Base-by-base conservation (phyloP, 2,329 filamentous ascomycete genomes). In the Cercospora brassicicola region DNA sequence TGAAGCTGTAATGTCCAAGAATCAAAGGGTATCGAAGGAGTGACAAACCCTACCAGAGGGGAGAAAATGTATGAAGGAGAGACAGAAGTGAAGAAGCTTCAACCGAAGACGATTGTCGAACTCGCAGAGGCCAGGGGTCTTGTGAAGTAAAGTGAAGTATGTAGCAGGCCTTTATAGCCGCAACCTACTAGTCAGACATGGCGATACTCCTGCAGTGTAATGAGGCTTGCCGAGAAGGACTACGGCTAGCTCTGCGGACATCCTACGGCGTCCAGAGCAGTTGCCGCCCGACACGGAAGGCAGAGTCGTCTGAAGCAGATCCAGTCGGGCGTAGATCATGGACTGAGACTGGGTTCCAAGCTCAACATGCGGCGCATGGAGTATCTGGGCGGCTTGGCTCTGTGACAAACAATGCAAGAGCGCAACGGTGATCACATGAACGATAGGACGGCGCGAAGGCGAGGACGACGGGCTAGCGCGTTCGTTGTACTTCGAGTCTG, bases 231-330 rank as follows among this genome's bases (percentile, higher is more conserved):
- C 66, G 42, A 67, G 55, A 62, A 42, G 31, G 23, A 64, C 42
- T 33, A 57, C 62, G 31, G 55, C 30, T 55, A 39, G 61, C 61
- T 28, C 48, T 20, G 31, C 61, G 61, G 61, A 56, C 31, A 23
- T 42, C 13, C 61, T 64, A 48, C 61, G 31, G 61, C 33, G 61
- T 55, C 11, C 36, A 51, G 61, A 64, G 39, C 48, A 39, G 18
- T 55, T 56, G 48, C 45, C 48, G 51, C 48, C 30, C 20, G 23
- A 36, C 30, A 39, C 30, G 20, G 33, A 39, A 30, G 33, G 48
- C n/a, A 53, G 55, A 26, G 55, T 53, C 61, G 65, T 67, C 66
- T 67, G 55, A 65, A 45, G 56, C 45, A 65, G 60, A 56, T 65
- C 61, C 66, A 64, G 66, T 67, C 39, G 39, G 51, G 57, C 30